Evolutionary conservation across 345 rosid genomes (phyloP).

Genomic region (Nephelium lappaceum): DNA sequence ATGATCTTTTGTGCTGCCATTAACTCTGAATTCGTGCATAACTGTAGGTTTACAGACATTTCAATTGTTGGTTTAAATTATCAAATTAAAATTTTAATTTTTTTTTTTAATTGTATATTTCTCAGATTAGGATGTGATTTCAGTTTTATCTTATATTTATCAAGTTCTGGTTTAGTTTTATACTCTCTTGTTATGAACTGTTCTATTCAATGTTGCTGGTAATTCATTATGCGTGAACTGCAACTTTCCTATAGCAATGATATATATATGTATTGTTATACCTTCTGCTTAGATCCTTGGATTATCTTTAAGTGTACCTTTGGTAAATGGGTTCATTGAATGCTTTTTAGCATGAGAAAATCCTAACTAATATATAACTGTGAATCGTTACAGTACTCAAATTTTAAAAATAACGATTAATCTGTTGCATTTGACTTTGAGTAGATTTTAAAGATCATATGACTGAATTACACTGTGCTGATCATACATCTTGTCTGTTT

Average conservation of each 20-base stretch:
- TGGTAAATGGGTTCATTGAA: background rate
- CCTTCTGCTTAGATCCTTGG: background rate
- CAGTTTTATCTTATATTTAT: background rate
- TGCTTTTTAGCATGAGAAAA: background rate
- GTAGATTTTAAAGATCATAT: background rate
- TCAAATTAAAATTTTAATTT: background rate
- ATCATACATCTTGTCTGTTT: background rate
- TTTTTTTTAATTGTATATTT: background rate
- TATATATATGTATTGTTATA: too few relatives aligned
- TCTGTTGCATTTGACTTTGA: background rate
- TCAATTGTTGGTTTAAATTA: background rate
- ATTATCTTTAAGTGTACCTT: background rate
- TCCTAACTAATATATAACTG: background rate
- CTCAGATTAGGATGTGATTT: background rate
- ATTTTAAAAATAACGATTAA: background rate
- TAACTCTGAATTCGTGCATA: background rate
- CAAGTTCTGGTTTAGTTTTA: background rate
- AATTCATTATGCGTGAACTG: background rate
- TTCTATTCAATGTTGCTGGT: background rate
- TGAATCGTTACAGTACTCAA: background rate
- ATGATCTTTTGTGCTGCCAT: background rate
- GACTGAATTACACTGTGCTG: background rate
- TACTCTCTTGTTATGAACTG: background rate
- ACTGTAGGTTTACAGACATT: background rate
- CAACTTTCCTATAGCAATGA: background rate